Percentiles rank a stretch among this genome's conserved stretches.
These are phyloP conservation scores for Coprinopsis strossmayeri DNA, from an alignment of 768 basidiomycete species.

Conservation along the genomic window DNA sequence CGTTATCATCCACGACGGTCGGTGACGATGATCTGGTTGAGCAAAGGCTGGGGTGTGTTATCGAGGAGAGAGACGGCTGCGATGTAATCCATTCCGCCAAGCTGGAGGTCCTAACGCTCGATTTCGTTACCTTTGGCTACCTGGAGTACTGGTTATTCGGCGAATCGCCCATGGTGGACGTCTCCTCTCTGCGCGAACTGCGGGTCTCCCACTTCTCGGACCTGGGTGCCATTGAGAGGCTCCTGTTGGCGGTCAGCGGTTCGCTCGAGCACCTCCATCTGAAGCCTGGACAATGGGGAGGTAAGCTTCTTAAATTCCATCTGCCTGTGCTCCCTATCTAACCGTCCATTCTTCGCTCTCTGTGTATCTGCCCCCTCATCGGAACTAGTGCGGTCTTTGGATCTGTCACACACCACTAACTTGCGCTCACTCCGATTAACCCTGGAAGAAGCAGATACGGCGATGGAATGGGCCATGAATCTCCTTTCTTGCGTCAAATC, in stretches of 20 bases:
- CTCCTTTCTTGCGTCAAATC: constrained; percentile 23
- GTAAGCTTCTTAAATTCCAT: constrained; percentile 20
- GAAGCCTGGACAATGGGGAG: constrained; percentile 35
- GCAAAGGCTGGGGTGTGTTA: constrained; percentile 7
- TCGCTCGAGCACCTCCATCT: constrained; percentile 37
- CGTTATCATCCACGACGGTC: constrained; percentile 29
- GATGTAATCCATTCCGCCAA: constrained; percentile 13
- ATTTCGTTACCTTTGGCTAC: constrained; percentile 30
- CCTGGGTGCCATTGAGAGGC: constrained; percentile 26
- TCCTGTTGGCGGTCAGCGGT: constrained; percentile 26
- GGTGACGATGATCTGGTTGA: constrained; percentile 17
- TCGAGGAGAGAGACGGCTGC: constrained; percentile 9
- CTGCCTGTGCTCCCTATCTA: constrained; percentile 7
- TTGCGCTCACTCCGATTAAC: constrained; percentile 35
- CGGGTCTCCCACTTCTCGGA: constrained; percentile 36
- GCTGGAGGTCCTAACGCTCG: constrained; percentile 34
- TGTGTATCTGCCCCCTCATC: not conserved
- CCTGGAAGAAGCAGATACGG: constrained; percentile 30
- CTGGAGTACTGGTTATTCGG: constrained; percentile 33
- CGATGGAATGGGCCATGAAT: constrained; percentile 30
- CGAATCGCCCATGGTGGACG: constrained; percentile 24
- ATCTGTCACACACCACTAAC: constrained; percentile 27
- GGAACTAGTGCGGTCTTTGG: constrained; percentile 30
- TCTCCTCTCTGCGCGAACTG: constrained; percentile 33
- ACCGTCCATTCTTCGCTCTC: not conserved